These are phyloP conservation scores for Mortierella claussenii DNA, from an alignment of 192 early-diverging fungal species.

Conservation along the genomic window DNA sequence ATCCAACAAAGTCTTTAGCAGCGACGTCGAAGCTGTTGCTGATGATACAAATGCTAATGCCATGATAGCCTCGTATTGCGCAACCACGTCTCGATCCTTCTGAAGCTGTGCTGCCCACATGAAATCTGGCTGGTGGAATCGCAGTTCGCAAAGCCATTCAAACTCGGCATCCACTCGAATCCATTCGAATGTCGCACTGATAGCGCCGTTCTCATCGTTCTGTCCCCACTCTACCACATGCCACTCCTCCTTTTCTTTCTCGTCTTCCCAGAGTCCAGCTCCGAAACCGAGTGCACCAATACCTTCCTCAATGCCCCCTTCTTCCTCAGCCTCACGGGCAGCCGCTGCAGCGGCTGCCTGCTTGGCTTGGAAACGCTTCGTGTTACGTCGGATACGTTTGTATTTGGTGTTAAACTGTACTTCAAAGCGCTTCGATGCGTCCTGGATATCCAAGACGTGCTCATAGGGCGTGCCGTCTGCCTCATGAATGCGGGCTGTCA, in stretches of 20 bases:
- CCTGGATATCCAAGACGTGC: constrained; percentile 86
- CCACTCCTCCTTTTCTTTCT: constrained; percentile 75
- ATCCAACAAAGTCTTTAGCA: constrained; percentile 83
- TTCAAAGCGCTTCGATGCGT: constrained; percentile 79
- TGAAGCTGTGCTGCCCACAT: constrained; percentile 96
- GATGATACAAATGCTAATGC: constrained; percentile 60
- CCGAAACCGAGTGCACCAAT: constrained; percentile 64
- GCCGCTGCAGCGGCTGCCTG: constrained; percentile 77
- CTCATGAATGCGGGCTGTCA: constrained; percentile 82
- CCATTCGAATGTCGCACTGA: constrained; percentile 90
- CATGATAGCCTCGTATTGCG: constrained; percentile 83
- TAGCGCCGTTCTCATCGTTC: constrained; percentile 70
- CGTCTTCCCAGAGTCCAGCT: constrained; percentile 66
- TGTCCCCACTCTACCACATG: constrained; percentile 82
- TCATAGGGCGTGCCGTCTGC: constrained; percentile 87
- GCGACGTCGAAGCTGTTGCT: constrained; percentile 73
- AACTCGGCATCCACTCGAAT: constrained; percentile 94
- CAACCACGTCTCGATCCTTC: constrained; percentile 90
- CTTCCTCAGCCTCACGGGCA: constrained; percentile 68
- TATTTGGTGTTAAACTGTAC: constrained; percentile 98
- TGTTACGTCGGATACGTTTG: constrained; percentile 91
- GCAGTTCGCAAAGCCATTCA: constrained; percentile 91
- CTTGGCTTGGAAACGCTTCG: constrained; percentile 76
- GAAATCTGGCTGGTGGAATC: constrained; percentile 89
- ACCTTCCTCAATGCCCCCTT: constrained; percentile 73